Percentiles rank a stretch among this genome's conserved stretches.
These are phyloP conservation scores for Blastobotrys terrestris DNA, from an alignment of 805 yeast genomes.

Conservation along the genomic window DNA sequence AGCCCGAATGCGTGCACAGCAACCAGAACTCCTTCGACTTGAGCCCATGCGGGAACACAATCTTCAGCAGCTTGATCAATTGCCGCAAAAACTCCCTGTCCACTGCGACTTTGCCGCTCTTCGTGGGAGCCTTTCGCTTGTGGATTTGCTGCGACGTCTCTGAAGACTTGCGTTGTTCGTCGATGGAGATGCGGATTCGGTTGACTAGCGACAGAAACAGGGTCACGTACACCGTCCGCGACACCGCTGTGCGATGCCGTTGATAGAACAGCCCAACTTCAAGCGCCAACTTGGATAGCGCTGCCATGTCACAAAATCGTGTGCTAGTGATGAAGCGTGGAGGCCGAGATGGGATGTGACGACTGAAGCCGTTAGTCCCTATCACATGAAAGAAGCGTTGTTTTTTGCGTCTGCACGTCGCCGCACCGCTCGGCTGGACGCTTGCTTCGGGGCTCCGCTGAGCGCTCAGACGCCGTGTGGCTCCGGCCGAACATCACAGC, in stretches of 20 bases:
- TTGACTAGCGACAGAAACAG: constrained; percentile 19
- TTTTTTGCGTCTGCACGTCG: too few species aligned
- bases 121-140: constrained; percentile 5
- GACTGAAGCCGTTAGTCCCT: too few species aligned
- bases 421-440: constrained; percentile 2
- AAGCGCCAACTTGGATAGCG: constrained; percentile 17
- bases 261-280: constrained; percentile 14
- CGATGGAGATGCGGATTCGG: constrained; percentile 18
- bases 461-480: too few species aligned
- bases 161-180: constrained; percentile 10
- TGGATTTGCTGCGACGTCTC: constrained; percentile 1
- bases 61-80: constrained; percentile 26
- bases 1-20: constrained; percentile 47
- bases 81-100: constrained; percentile 26
- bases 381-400: not conserved
- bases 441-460: too few species aligned
- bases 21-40: constrained; percentile 30
- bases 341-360: too few species aligned
- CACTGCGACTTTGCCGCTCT: constrained; percentile 25
- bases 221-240: constrained; percentile 18
- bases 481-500: too few species aligned
- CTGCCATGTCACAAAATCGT: too few species aligned
- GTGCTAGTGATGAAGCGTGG: too few species aligned
- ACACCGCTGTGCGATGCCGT: constrained; percentile 17
- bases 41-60: constrained; percentile 30